Evolutionary conservation across 2,329 filamentous ascomycete species (phyloP).

Genomic region (Neonectria neomacrospora): DNA sequence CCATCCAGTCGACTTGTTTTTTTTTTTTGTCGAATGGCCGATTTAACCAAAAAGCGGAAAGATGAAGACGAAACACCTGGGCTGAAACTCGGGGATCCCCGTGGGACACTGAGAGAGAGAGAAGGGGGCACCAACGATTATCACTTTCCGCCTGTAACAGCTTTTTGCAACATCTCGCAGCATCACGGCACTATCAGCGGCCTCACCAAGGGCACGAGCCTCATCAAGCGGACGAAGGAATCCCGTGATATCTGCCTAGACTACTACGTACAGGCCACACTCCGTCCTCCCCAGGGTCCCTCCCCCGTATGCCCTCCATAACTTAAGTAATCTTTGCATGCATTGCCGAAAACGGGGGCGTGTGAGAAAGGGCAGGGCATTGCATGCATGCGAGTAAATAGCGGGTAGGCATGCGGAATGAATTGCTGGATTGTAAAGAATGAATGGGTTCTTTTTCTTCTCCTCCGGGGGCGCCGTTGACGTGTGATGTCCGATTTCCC

Average conservation of each 20-base stretch:
- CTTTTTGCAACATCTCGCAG: background rate
- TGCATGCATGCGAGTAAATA: conserved; percentile 2
- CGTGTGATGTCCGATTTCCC: conserved; percentile 34
- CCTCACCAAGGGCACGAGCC: background rate
- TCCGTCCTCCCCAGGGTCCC: background rate
- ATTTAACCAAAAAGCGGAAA: background rate
- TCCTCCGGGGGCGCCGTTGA: conserved; percentile 35
- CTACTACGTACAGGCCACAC: too few species aligned
- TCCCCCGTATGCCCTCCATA: too few species aligned
- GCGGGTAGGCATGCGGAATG: conserved; percentile 4
- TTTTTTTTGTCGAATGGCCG: conserved; percentile 3
- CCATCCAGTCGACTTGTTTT: background rate
- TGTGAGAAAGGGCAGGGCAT: conserved; percentile 6
- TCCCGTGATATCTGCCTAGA: background rate
- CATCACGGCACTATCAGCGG: background rate
- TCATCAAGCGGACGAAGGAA: background rate
- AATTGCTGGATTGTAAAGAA: background rate
- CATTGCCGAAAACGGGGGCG: conserved; percentile 24
- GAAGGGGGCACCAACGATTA: background rate
- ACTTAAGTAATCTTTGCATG: too few species aligned
- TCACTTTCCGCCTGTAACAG: background rate
- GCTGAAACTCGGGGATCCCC: conserved; percentile 15
- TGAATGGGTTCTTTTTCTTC: conserved; percentile 8
- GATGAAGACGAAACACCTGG: background rate
- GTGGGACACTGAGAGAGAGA: background rate